Conservation (phyloP, 441 rosid species). For the Oxalis stricta region DNA sequence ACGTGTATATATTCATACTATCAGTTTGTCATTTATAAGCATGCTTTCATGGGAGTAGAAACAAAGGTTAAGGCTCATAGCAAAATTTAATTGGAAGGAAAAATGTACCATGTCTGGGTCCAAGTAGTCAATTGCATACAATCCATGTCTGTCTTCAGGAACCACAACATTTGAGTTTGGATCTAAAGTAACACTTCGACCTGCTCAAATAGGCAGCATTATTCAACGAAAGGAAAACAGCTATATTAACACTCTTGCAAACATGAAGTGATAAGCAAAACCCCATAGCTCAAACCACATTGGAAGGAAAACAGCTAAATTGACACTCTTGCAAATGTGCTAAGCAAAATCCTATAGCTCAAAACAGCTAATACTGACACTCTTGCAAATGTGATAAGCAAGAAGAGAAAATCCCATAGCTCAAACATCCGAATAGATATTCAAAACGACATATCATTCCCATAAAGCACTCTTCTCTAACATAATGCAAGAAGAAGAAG, state of each 20-base stretch:
- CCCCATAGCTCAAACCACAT: too few species aligned
- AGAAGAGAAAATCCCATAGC: neutral
- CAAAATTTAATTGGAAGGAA: neutral
- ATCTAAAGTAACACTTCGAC: conserved; percentile 58
- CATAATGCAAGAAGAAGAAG: too few species aligned
- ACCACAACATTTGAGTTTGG: conserved; percentile 45
- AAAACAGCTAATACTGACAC: too few species aligned
- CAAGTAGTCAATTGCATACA: conserved; percentile 75
- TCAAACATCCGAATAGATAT: too few species aligned
- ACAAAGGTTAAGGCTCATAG: too few species aligned
- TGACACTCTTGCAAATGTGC: neutral
- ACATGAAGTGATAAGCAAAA: neutral
- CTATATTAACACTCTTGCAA: neutral
- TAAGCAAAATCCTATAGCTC: too few species aligned
- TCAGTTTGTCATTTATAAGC: too few species aligned
- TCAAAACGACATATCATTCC: too few species aligned
- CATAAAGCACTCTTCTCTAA: too few species aligned
- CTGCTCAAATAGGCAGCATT: conserved; percentile 25
- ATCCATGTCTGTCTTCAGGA: conserved; percentile 85
- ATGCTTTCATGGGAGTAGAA: too few species aligned
- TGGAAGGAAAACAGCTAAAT: neutral
- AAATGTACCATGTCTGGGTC: conserved; percentile 82
- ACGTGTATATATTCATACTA: too few species aligned
- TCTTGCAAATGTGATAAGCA: too few species aligned
- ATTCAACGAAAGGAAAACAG: neutral